Percentiles rank a stretch among this genome's conserved stretches.
Evolutionary conservation across 129 eudicot genomes (phyloP).

Genomic region (Saposhnikovia divaricata): DNA sequence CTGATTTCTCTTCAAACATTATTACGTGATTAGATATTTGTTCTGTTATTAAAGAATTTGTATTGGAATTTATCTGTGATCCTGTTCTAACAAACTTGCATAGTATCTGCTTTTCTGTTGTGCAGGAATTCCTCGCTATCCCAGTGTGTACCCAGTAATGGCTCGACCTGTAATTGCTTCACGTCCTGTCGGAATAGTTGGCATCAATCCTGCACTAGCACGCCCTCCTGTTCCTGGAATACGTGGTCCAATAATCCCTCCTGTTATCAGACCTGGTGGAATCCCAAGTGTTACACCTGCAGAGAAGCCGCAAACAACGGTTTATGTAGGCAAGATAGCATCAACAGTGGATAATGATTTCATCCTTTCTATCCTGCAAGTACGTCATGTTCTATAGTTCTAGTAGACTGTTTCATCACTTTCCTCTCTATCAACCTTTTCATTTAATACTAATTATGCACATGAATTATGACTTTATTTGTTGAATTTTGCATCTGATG

Average conservation of each 20-base stretch:
- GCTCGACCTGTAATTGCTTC: constrained; percentile 52
- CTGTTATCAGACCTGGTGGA: constrained; percentile 55
- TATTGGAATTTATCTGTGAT: constrained; percentile 12
- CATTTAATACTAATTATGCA: not conserved
- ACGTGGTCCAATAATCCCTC: constrained; percentile 67
- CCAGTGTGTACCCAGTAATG: constrained; percentile 56
- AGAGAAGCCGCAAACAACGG: constrained; percentile 81
- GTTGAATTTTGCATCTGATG: constrained; percentile 11
- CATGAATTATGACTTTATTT: not conserved
- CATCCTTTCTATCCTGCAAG: constrained; percentile 85
- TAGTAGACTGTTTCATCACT: not conserved
- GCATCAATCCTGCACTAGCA: constrained; percentile 48
- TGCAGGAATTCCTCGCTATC: constrained; percentile 82
- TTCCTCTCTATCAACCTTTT: not conserved
- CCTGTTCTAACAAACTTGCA: constrained; percentile 54
- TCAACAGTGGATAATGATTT: constrained; percentile 88
- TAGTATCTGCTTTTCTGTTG: constrained; percentile 44
- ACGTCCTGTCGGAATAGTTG: constrained; percentile 41
- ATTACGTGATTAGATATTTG: constrained; percentile 10
- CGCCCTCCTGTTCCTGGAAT: constrained; percentile 64
- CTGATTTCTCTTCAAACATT: constrained; percentile 17
- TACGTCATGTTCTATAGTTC: constrained; percentile 16
- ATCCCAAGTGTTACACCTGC: constrained; percentile 39
- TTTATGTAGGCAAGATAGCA: constrained; percentile 86
- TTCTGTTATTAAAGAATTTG: not conserved